Evolutionary conservation across 2,329 filamentous ascomycete genomes (phyloP).

Genomic region (Setomelanomma holmii): DNA sequence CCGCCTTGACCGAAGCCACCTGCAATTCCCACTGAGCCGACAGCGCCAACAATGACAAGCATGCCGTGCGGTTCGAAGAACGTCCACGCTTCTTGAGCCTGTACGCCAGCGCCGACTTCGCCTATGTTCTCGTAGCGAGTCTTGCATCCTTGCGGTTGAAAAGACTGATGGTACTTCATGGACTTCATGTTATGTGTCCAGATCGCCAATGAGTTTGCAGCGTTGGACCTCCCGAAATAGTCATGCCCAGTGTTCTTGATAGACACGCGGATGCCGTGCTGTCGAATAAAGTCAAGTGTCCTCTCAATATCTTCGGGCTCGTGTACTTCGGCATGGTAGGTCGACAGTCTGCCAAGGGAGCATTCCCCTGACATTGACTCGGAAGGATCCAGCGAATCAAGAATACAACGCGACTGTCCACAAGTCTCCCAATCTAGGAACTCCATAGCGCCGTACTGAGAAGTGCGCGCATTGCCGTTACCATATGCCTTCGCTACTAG

Average conservation of each 20-base stretch:
- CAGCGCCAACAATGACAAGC: constrained; percentile 45
- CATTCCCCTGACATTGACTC: constrained; percentile 35
- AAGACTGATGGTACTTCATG: constrained; percentile 32
- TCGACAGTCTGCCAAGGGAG: constrained; percentile 42
- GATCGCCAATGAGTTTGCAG: constrained; percentile 43
- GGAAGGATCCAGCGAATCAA: constrained; percentile 35
- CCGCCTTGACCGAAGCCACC: constrained; percentile 56
- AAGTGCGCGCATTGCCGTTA: constrained; percentile 32
- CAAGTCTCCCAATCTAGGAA: constrained; percentile 47
- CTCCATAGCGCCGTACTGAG: constrained; percentile 44
- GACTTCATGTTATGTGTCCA: constrained; percentile 48
- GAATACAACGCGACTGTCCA: constrained; percentile 37
- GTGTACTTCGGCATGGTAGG: constrained; percentile 42
- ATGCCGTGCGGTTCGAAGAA: constrained; percentile 42
- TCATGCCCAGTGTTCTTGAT: constrained; percentile 50
- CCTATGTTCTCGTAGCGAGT: constrained; percentile 40
- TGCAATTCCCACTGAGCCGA: constrained; percentile 58
- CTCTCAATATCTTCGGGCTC: constrained; percentile 34
- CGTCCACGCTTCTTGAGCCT: constrained; percentile 45
- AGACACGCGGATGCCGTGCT: constrained; percentile 42
- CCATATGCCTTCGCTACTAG: constrained; percentile 31
- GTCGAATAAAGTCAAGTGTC: constrained; percentile 36
- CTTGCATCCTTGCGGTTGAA: constrained; percentile 34
- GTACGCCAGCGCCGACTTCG: constrained; percentile 43
- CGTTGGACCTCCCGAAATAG: constrained; percentile 44